Evolutionary conservation across 192 early-diverging fungal genomes (phyloP).

Genomic region (Glomus cerebriforme): DNA sequence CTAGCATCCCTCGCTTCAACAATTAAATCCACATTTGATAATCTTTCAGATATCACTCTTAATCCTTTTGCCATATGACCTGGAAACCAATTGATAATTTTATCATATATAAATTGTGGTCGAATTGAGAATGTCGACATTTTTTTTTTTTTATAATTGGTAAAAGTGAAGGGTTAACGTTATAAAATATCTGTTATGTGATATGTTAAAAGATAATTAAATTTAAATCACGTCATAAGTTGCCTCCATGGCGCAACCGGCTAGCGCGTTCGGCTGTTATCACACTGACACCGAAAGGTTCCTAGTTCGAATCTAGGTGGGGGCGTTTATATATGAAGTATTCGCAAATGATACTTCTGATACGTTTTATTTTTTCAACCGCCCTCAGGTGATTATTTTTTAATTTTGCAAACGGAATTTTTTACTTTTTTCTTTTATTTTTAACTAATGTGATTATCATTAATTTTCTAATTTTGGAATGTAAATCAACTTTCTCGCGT

Average conservation of each 20-base stretch:
- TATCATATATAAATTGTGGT: conserved; percentile 54
- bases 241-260: conserved; percentile 34
- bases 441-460: too few relatives aligned
- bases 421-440: too few relatives aligned
- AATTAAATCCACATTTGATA: conserved; percentile 78
- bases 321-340: background rate
- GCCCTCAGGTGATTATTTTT: too few relatives aligned
- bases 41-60: conserved; percentile 68
- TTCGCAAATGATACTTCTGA: too few relatives aligned
- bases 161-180: too few relatives aligned
- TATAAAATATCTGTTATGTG: too few relatives aligned
- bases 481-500: background rate
- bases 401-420: too few relatives aligned
- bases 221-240: too few relatives aligned
- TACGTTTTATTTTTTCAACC: too few relatives aligned
- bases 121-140: conserved; percentile 21
- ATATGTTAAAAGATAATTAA: too few relatives aligned
- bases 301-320: conserved; percentile 34
- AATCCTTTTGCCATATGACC: conserved; percentile 86
- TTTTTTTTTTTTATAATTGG: too few relatives aligned
- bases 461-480: background rate
- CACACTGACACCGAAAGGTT: conserved; percentile 21
- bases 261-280: conserved; percentile 34
- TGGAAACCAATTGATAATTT: conserved; percentile 84
- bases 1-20: conserved; percentile 95